These are phyloP conservation scores for Lagenaria siceraria DNA, from an alignment of 306 rosid genomes.

Conservation along the genomic window DNA sequence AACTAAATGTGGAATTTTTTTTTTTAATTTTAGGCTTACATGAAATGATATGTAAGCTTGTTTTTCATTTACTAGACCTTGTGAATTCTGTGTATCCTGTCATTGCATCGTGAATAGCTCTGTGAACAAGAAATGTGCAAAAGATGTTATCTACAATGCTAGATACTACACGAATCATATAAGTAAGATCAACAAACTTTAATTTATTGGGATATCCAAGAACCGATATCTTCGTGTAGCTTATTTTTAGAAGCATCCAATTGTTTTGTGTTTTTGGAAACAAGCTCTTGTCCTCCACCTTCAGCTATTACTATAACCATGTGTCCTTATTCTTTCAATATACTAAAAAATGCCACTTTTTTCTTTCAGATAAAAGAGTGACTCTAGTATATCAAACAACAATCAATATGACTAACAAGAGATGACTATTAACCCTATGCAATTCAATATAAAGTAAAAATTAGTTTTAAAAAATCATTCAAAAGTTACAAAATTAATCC, in stretches of 20 bases:
- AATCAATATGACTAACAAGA: slow-evolving; percentile 58
- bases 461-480: no score
- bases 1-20: neutral
- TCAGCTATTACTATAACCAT: slow-evolving; percentile 71
- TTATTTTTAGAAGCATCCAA: slow-evolving; percentile 40
- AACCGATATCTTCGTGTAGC: slow-evolving; percentile 39
- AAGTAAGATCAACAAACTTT: slow-evolving; percentile 63
- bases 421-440: slow-evolving; percentile 56
- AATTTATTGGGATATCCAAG: slow-evolving; percentile 47
- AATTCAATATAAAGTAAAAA: neutral
- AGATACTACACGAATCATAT: slow-evolving; percentile 69
- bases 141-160: slow-evolving; percentile 60
- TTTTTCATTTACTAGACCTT: slow-evolving; percentile 50
- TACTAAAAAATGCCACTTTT: slow-evolving; percentile 44
- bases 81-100: slow-evolving; percentile 69
- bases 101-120: slow-evolving; percentile 67
- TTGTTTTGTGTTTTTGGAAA: slow-evolving; percentile 16
- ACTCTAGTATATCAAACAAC: slow-evolving; percentile 73
- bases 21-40: slow-evolving; percentile 42
- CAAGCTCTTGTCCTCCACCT: slow-evolving; percentile 55
- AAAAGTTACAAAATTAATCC: no score
- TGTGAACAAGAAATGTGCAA: slow-evolving; percentile 66
- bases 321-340: slow-evolving; percentile 52
- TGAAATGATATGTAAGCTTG: slow-evolving; percentile 58
- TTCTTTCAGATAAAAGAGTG: slow-evolving; percentile 56